Evolutionary conservation across 2,329 filamentous ascomycete genomes (phyloP).

Genomic region (Exophiala spinifera): DNA sequence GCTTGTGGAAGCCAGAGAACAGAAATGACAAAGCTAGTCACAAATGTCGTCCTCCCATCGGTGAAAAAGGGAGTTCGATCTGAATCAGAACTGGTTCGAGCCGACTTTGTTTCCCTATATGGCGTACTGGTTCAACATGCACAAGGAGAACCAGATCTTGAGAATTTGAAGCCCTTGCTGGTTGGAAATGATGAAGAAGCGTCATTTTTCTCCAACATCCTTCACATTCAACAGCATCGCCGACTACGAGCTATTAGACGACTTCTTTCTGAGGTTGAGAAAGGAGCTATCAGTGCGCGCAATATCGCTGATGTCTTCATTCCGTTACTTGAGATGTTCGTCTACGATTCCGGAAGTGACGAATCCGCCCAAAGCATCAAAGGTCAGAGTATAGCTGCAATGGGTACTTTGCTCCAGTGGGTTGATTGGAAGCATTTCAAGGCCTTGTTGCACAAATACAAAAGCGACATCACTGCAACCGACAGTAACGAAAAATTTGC

Average conservation of each 20-base stretch:
- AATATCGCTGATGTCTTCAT: constrained; percentile 86
- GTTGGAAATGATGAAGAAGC: constrained; percentile 70
- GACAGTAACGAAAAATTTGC: constrained; percentile 61
- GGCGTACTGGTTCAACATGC: constrained; percentile 73
- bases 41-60: constrained; percentile 66
- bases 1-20: constrained; percentile 45
- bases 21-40: constrained; percentile 58
- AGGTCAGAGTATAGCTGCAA: constrained; percentile 78
- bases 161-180: constrained; percentile 70
- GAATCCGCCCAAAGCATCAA: constrained; percentile 75
- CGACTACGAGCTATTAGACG: constrained; percentile 79
- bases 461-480: constrained; percentile 77
- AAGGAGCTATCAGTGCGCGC: constrained; percentile 64
- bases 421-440: constrained; percentile 91
- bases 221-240: constrained; percentile 84
- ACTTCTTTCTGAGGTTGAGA: constrained; percentile 65
- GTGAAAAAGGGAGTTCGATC: constrained; percentile 75
- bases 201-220: constrained; percentile 87
- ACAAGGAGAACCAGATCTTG: constrained; percentile 65
- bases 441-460: constrained; percentile 77
- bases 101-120: constrained; percentile 76
- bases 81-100: constrained; percentile 75
- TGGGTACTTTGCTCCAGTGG: constrained; percentile 69
- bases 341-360: constrained; percentile 79
- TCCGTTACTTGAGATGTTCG: constrained; percentile 88